phyloP scores from a whole-genome alignment of 106 monocot genomes.

The Posidonia australis region DNA sequence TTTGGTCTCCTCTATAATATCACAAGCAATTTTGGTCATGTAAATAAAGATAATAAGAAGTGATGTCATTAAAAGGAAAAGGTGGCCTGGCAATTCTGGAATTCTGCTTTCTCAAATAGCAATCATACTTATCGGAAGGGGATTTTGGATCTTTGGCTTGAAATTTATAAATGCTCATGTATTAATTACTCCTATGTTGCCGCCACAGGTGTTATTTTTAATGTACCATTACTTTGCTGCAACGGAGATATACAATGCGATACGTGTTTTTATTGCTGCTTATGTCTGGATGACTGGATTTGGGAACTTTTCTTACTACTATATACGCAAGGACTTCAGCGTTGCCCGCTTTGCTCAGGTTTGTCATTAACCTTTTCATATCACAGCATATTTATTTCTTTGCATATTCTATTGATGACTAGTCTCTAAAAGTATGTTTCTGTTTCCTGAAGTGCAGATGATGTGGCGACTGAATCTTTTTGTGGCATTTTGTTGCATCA shows the following conservation, averaged over 20 bases:
- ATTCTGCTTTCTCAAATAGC: not conserved
- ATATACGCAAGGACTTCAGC: constrained; percentile 88
- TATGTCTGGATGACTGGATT: constrained; percentile 99
- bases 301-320: constrained; percentile 95
- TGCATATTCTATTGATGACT: not conserved
- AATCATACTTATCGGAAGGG: not conserved
- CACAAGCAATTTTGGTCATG: too few relatives aligned
- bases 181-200: not conserved
- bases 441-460: constrained; percentile 55
- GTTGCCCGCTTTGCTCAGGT: constrained; percentile 88
- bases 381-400: not conserved
- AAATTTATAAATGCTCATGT: not conserved
- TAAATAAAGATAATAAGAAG: too few relatives aligned
- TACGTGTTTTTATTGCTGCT: constrained; percentile 88
- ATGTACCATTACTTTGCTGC: constrained; percentile 99
- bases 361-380: not conserved
- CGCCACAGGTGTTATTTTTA: constrained; percentile 69
- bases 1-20: too few relatives aligned
- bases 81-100: too few relatives aligned
- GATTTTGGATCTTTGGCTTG: not conserved
- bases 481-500: constrained; percentile 77
- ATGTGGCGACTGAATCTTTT: constrained; percentile 98
- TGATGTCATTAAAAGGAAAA: too few relatives aligned
- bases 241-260: constrained; percentile 87
- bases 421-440: not conserved